These are phyloP conservation scores for Claviceps cyperi DNA, from an alignment of 2,329 filamentous ascomycete genomes.

Conservation along the genomic window DNA sequence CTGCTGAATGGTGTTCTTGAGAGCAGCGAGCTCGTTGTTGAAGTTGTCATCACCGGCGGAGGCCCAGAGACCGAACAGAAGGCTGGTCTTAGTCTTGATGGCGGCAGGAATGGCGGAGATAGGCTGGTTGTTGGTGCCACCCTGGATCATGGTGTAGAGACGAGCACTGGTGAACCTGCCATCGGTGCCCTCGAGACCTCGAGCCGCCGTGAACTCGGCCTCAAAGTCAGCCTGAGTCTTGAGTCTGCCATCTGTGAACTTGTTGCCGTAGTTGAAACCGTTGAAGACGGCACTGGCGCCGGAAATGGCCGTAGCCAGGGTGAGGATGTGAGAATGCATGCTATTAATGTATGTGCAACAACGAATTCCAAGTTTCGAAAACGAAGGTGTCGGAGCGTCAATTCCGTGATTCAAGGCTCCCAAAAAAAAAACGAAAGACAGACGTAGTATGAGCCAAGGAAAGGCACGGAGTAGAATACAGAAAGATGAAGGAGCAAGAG, in stretches of 20 bases:
- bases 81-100: slow-evolving; percentile 60
- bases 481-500: background rate
- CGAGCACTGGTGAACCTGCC: slow-evolving; percentile 53
- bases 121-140: slow-evolving; percentile 48
- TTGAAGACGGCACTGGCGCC: slow-evolving; percentile 28
- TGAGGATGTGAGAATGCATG: slow-evolving; percentile 15
- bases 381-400: background rate
- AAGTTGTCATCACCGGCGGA: slow-evolving; percentile 51
- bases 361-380: background rate
- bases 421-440: background rate
- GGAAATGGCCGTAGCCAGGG: slow-evolving; percentile 21
- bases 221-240: slow-evolving; percentile 54
- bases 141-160: slow-evolving; percentile 65
- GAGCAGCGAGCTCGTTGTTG: slow-evolving; percentile 58
- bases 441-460: background rate
- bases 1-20: slow-evolving; percentile 51
- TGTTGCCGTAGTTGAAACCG: slow-evolving; percentile 63
- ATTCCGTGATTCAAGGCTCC: background rate
- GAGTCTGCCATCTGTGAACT: slow-evolving; percentile 42
- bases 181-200: slow-evolving; percentile 46
- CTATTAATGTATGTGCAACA: background rate
- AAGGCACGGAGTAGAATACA: background rate
- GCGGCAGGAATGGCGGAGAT: slow-evolving; percentile 70
- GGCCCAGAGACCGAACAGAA: slow-evolving; percentile 75
- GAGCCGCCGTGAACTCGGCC: slow-evolving; percentile 52